phyloP scores from a whole-genome alignment of 345 rosid genomes.

The Mallotus nudiflorus region DNA sequence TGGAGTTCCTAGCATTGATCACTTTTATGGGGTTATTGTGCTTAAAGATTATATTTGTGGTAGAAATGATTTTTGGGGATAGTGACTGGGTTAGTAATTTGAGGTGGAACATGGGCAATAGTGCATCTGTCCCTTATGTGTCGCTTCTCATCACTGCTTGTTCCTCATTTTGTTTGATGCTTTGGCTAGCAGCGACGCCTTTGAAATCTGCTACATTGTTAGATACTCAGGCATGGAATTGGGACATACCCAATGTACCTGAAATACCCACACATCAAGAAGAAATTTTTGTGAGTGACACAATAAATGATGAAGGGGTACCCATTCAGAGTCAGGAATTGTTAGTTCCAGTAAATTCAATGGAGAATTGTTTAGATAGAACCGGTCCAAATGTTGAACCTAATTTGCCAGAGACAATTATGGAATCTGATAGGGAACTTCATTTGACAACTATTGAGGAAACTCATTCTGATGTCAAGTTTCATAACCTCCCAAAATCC shows the following conservation, averaged over 20 bases:
- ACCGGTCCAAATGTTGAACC: slow-evolving; percentile 41
- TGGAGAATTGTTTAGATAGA: slow-evolving; percentile 40
- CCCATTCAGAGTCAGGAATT: slow-evolving; percentile 32
- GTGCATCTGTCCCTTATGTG: slow-evolving; percentile 52
- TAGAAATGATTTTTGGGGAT: slow-evolving; percentile 83
- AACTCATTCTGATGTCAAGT: slow-evolving; percentile 33
- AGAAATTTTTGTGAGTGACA: slow-evolving; percentile 39
- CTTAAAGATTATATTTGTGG: slow-evolving; percentile 70
- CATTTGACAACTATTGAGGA: slow-evolving; percentile 43
- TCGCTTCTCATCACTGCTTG: slow-evolving; percentile 60
- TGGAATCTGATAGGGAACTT: slow-evolving; percentile 56
- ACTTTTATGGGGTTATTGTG: slow-evolving; percentile 72
- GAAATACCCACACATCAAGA: slow-evolving; percentile 40
- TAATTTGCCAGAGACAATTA: slow-evolving; percentile 53
- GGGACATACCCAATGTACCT: slow-evolving; percentile 46
- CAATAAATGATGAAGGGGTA: slow-evolving; percentile 33
- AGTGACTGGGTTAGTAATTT: slow-evolving; percentile 91
- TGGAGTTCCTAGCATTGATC: slow-evolving; percentile 63
- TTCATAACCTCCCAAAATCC: slow-evolving; percentile 28
- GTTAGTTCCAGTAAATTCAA: slow-evolving; percentile 31
- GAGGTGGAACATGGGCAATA: slow-evolving; percentile 63
- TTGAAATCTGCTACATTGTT: slow-evolving; percentile 66
- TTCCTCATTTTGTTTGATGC: slow-evolving; percentile 75
- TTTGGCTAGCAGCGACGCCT: slow-evolving; percentile 88
- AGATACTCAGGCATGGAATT: slow-evolving; percentile 57